phyloP scores from a whole-genome alignment of 805 yeast genomes.

The Saturnispora ahearnii region DNA sequence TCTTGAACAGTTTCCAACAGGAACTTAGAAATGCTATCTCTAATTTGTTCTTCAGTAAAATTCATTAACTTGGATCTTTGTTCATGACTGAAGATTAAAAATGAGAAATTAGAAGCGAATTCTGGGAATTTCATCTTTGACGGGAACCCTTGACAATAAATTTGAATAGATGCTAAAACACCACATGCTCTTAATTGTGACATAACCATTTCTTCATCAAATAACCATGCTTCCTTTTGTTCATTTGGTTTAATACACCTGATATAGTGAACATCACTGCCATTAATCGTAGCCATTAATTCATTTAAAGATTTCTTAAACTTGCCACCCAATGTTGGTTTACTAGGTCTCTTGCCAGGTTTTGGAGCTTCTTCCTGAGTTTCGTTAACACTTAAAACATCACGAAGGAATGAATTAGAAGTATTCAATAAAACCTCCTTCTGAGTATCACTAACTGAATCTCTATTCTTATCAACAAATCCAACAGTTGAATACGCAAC shows the following conservation, averaged over 20 bases:
- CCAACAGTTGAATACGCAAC: conserved; percentile 90
- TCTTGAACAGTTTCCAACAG: conserved; percentile 57
- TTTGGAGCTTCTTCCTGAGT: conserved; percentile 29
- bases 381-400: conserved; percentile 58
- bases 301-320: conserved; percentile 89
- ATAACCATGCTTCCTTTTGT: conserved; percentile 89
- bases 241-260: conserved; percentile 97
- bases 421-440: conserved; percentile 72
- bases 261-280: conserved; percentile 93
- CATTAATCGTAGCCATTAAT: conserved; percentile 83
- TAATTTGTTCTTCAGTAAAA: conserved; percentile 3
- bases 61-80: conserved; percentile 40
- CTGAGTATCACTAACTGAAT: conserved; percentile 94
- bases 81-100: conserved; percentile 56
- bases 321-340: conserved; percentile 92
- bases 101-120: conserved; percentile 82
- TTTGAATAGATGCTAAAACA: conserved; percentile 92
- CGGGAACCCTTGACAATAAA: conserved; percentile 97
- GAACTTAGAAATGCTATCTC: conserved; percentile 32
- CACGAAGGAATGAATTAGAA: conserved; percentile 53
- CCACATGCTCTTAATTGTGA: conserved; percentile 97
- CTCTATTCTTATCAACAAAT: conserved; percentile 93
- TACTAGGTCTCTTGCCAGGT: conserved; percentile 38
- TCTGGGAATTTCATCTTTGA: conserved; percentile 93
- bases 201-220: conserved; percentile 89